These are phyloP conservation scores for Pyricularia grisea DNA, from an alignment of 2,329 filamentous ascomycete species.

Conservation along the genomic window DNA sequence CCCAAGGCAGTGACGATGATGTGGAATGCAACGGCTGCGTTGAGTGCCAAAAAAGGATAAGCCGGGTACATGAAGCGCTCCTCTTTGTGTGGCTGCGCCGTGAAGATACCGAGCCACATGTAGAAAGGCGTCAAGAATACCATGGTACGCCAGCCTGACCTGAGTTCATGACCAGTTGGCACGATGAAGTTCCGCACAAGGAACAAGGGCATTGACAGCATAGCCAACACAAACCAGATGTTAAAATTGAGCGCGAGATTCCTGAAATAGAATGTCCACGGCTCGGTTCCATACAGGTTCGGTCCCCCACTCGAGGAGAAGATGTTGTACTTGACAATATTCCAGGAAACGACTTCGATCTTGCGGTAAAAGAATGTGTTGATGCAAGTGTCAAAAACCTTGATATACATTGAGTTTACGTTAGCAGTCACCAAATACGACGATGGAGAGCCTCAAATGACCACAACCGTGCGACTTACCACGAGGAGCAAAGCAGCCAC, in stretches of 20 bases:
- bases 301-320: slow-evolving; percentile 77
- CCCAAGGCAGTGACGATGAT: slow-evolving; percentile 70
- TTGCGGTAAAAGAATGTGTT: slow-evolving; percentile 84
- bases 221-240: slow-evolving; percentile 77
- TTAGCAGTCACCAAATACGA: neutral
- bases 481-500: slow-evolving; percentile 59
- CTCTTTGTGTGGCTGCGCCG: slow-evolving; percentile 89
- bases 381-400: slow-evolving; percentile 56
- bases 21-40: slow-evolving; percentile 77
- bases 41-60: slow-evolving; percentile 84
- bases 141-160: slow-evolving; percentile 64
- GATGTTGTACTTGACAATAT: slow-evolving; percentile 93
- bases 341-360: slow-evolving; percentile 69
- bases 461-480: slow-evolving; percentile 34
- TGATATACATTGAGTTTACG: slow-evolving; percentile 22
- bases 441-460: neutral
- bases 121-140: slow-evolving; percentile 83
- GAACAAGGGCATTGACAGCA: slow-evolving; percentile 67
- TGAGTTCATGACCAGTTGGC: slow-evolving; percentile 50
- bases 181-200: slow-evolving; percentile 60
- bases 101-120: slow-evolving; percentile 88
- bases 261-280: slow-evolving; percentile 92
- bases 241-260: slow-evolving; percentile 95
- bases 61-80: slow-evolving; percentile 98
- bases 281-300: slow-evolving; percentile 89